These are phyloP conservation scores for Aspergillus awamori DNA, from an alignment of 2,329 filamentous ascomycete species.

Conservation along the genomic window DNA sequence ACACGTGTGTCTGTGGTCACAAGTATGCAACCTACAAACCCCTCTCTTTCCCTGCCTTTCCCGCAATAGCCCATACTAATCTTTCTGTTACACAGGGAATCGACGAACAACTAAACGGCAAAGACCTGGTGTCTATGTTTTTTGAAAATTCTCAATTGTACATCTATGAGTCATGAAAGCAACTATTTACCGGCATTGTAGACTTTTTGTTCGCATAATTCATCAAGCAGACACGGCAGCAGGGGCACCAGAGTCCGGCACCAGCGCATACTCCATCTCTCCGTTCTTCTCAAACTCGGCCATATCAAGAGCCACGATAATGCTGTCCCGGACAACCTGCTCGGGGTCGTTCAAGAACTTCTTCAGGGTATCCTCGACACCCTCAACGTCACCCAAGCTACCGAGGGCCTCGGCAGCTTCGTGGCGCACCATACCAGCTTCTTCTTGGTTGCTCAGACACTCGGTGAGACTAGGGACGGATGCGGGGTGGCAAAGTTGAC, in stretches of 20 bases:
- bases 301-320: conserved; percentile 96
- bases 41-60: neutral
- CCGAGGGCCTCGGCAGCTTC: conserved; percentile 96
- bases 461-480: conserved; percentile 86
- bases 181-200: conserved; percentile 21
- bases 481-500: conserved; percentile 93
- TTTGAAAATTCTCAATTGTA: conserved; percentile 22
- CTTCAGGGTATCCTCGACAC: conserved; percentile 83
- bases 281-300: conserved; percentile 92
- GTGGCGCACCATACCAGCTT: conserved; percentile 95
- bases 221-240: conserved; percentile 33
- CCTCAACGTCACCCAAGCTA: conserved; percentile 88
- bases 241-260: conserved; percentile 61
- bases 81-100: conserved; percentile 34
- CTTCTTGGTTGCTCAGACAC: conserved; percentile 74
- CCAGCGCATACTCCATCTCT: conserved; percentile 86
- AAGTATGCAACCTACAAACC: conserved; percentile 60
- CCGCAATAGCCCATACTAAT: conserved; percentile 22
- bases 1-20: conserved; percentile 81
- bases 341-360: conserved; percentile 87
- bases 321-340: conserved; percentile 89
- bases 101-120: conserved; percentile 37
- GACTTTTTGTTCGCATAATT: conserved; percentile 14
- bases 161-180: conserved; percentile 29
- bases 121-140: conserved; percentile 18